A percentile compares a stretch with the other conserved stretches of the same genome.
phyloP scores from a whole-genome alignment of 2,329 filamentous ascomycete species.

The Verticillium zaregamsianum region DNA sequence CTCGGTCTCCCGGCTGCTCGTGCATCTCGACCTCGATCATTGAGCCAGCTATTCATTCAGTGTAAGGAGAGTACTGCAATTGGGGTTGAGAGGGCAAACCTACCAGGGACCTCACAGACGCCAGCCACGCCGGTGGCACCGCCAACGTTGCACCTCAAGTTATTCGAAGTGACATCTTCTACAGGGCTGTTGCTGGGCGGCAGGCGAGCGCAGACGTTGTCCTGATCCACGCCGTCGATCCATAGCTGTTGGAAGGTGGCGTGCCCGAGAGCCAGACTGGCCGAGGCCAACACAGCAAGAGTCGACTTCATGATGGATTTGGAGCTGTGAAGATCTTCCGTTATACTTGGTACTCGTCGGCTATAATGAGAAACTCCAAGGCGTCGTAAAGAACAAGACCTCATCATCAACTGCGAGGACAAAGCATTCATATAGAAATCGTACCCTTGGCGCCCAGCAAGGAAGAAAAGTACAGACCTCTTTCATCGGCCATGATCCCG shows the following conservation, averaged over 20 bases:
- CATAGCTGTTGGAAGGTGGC: slow-evolving; percentile 47
- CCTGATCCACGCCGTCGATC: slow-evolving; percentile 29
- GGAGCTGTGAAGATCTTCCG: background rate
- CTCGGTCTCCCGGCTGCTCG: slow-evolving; percentile 35
- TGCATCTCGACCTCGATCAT: slow-evolving; percentile 44
- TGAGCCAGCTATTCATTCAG: slow-evolving; percentile 21
- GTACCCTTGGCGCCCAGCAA: background rate
- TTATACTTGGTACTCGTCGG: background rate
- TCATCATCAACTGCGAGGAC: background rate
- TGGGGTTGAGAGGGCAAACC: background rate
- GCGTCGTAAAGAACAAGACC: background rate
- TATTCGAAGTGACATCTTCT: slow-evolving; percentile 29
- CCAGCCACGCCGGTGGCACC: slow-evolving; percentile 27
- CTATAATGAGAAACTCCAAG: background rate
- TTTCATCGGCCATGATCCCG: background rate
- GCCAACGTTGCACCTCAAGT: slow-evolving; percentile 38
- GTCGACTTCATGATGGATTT: slow-evolving; percentile 11
- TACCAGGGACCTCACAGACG: slow-evolving; percentile 14
- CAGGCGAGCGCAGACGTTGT: slow-evolving; percentile 11
- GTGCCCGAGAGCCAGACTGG: slow-evolving; percentile 28
- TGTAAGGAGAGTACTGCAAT: no score
- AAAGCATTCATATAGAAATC: background rate
- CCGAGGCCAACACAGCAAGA: slow-evolving; percentile 9
- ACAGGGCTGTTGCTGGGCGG: slow-evolving; percentile 34
- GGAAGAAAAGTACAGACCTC: no score